Percentiles rank a stretch among this genome's conserved stretches.
Conservation (phyloP, 2,329 filamentous ascomycete genomes). For the Botrytis fabae region DNA sequence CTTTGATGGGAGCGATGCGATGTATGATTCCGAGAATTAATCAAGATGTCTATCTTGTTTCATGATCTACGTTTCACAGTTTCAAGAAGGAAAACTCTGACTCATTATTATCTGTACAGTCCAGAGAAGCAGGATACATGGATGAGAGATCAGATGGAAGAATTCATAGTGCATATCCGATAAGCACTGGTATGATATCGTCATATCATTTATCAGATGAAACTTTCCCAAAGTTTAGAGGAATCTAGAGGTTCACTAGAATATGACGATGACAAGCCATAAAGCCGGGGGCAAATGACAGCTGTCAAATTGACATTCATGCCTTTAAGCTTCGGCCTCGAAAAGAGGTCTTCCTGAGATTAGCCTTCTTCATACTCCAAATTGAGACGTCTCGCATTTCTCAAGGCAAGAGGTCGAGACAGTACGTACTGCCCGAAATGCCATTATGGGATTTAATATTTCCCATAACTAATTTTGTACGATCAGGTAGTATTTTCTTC, state of each 20-base stretch:
- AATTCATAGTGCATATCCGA: not conserved
- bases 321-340: conserved; percentile 12
- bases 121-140: not conserved
- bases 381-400: conserved; percentile 6
- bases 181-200: not conserved
- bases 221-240: not conserved
- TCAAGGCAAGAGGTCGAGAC: not conserved
- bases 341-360: conserved; percentile 6
- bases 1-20: not conserved
- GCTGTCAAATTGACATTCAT: conserved; percentile 9
- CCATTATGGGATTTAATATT: not conserved
- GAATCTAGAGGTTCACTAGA: not conserved
- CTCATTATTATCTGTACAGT: conserved; percentile 34
- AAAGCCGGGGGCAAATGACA: not conserved
- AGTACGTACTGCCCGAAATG: not conserved
- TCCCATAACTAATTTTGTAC: not conserved
- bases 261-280: not conserved
- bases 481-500: not conserved
- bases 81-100: conserved; percentile 34
- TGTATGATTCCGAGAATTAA: conserved; percentile 29
- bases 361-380: conserved; percentile 7
- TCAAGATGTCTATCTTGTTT: conserved; percentile 34
- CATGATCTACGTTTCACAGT: conserved; percentile 31
- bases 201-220: conserved; percentile 8
- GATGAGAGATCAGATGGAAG: not conserved